Evolutionary conservation across 805 yeast species (phyloP).

Genomic region (Teunomyces gatunensis): DNA sequence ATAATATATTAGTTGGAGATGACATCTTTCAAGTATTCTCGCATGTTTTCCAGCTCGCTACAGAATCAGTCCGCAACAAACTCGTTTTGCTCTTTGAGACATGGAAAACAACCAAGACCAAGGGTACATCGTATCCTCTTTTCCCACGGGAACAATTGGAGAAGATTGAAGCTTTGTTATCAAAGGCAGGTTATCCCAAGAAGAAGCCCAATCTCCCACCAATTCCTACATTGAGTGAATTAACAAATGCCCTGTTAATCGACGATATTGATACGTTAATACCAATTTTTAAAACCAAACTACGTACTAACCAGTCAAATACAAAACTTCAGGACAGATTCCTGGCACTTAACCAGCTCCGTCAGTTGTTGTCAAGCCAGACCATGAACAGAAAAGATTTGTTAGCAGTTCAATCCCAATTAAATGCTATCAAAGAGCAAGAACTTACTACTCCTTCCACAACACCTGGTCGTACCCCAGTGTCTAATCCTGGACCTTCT

Average conservation of each 20-base stretch:
- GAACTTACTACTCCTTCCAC: slow-evolving; percentile 12
- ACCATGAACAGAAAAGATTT: slow-evolving; percentile 34
- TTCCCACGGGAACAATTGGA: slow-evolving; percentile 70
- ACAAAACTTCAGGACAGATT: slow-evolving; percentile 42
- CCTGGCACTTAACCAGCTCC: slow-evolving; percentile 45
- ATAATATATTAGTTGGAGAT: slow-evolving; percentile 72
- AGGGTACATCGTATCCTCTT: slow-evolving; percentile 60
- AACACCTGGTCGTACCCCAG: slow-evolving; percentile 11
- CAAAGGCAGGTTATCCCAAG: slow-evolving; percentile 26
- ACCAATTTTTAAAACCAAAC: slow-evolving; percentile 41
- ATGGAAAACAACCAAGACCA: slow-evolving; percentile 72
- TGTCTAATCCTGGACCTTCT: slow-evolving; percentile 7
- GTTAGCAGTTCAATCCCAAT: slow-evolving; percentile 35
- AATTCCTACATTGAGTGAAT: slow-evolving; percentile 7
- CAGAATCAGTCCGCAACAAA: slow-evolving; percentile 67
- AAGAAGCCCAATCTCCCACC: slow-evolving; percentile 9
- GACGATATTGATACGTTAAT: slow-evolving; percentile 38
- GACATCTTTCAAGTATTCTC: slow-evolving; percentile 69
- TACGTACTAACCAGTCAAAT: slow-evolving; percentile 32
- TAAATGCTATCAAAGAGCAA: slow-evolving; percentile 37
- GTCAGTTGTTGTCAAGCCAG: slow-evolving; percentile 37
- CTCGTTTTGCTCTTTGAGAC: slow-evolving; percentile 78
- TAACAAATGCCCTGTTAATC: slow-evolving; percentile 25
- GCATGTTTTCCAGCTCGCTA: slow-evolving; percentile 74
- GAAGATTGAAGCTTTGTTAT: slow-evolving; percentile 70